Percentiles rank a stretch among this genome's conserved stretches.
Evolutionary conservation across 495 filamentous ascomycete species (phyloP).

Genomic region (Xylaria nigripes): DNA sequence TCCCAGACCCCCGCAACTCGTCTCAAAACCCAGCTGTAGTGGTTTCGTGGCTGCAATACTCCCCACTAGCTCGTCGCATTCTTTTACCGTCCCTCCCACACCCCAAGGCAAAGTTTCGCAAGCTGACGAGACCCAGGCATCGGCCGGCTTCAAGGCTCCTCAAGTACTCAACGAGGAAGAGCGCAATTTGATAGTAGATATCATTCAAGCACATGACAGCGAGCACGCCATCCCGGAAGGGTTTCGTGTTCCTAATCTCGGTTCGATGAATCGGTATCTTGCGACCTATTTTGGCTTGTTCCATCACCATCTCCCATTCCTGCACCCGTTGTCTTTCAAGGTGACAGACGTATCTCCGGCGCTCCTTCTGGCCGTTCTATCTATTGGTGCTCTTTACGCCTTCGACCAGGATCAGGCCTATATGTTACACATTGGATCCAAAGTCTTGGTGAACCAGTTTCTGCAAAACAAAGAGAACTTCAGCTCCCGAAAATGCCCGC

Average conservation of each 20-base stretch:
- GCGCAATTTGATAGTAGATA: conserved; percentile 71
- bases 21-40: conserved; percentile 59
- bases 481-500: conserved; percentile 93
- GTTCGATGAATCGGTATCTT: conserved; percentile 78
- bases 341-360: conserved; percentile 69
- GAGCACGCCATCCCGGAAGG: conserved; percentile 77
- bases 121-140: conserved; percentile 41
- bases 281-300: conserved; percentile 96
- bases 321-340: conserved; percentile 87
- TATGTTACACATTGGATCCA: conserved; percentile 95
- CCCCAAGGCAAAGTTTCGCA: conserved; percentile 36
- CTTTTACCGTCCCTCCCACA: conserved; percentile 62
- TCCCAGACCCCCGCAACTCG: conserved; percentile 53
- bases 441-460: conserved; percentile 93
- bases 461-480: conserved; percentile 97
- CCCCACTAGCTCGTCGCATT: conserved; percentile 48
- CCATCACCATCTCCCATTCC: conserved; percentile 92
- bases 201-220: conserved; percentile 68
- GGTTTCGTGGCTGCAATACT: conserved; percentile 51
- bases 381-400: conserved; percentile 91
- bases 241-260: conserved; percentile 75
- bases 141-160: conserved; percentile 58
- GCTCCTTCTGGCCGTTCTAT: conserved; percentile 81
- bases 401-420: conserved; percentile 95
- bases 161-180: conserved; percentile 70